Base-by-base conservation (phyloP, 202 grass and related monocot species). In the Setaria viridis region DNA sequence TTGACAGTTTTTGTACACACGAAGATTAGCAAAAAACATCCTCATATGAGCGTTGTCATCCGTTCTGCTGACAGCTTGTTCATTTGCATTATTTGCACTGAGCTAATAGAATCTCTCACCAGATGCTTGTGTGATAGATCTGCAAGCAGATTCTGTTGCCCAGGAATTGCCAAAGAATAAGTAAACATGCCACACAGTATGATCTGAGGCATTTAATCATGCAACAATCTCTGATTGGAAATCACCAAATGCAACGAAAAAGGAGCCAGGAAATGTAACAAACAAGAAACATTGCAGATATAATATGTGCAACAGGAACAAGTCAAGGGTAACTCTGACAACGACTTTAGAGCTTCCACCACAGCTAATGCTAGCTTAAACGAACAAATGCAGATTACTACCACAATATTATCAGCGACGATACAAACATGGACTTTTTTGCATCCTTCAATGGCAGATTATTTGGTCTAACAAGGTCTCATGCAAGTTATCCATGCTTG, bases 1-100 rank as follows among this genome's bases (percentile, higher is more conserved):
- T 33, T 72, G 20, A 76, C 89, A 77, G 70, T 79, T 91, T 81
- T 67, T 91, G 71, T 82, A 77, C 48, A 49, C 85, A 81, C 7
- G 19, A 33, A 60, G 48, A 51, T 67, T 51, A 32, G 81, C 43
- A 72, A 84, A 75, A 55, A 50, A 53, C 1, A 80, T 76, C 63
- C 54, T 53, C 19, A 65, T 15, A 42, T 1, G 37, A 82, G 10
- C 47, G 4, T 67, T 56, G 3, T 70, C 19, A 0, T 56, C 56
- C 3, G 12, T 62, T 25, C 1, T 29, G 11, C n/a, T 20, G 1
- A 79, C 19, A 19, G 9, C 4, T 46, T 46, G 12, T 70, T 71
- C 63, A 55, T 48, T 64, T 20, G 7, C 7, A 12, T 82, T 34
- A 42, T 80, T 62, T 33, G 68, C 2, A 64, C 7, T 47, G 58